Evolutionary conservation across 441 rosid genomes (phyloP).

Genomic region (Pelargonium cotyledonis): DNA sequence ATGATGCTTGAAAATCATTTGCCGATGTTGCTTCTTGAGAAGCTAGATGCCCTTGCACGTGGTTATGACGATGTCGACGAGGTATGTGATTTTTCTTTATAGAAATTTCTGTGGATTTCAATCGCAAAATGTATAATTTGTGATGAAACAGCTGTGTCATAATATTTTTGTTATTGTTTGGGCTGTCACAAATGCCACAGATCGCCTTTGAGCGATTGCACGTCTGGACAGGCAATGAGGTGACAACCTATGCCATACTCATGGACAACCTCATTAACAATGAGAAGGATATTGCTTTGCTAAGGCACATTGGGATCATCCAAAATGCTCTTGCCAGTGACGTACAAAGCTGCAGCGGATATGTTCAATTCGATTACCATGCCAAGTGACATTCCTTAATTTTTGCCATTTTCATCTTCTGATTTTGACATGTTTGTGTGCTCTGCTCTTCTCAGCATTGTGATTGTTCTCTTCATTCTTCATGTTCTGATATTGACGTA

Average conservation of each 20-base stretch:
- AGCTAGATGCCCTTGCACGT: background rate
- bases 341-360: background rate
- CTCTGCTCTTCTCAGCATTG: no score
- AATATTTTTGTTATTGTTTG: no score
- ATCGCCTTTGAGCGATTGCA: constrained; percentile 45
- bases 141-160: no score
- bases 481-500: no score
- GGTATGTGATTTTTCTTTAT: no score
- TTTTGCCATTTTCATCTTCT: no score
- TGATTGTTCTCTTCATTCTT: no score
- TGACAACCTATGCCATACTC: constrained; percentile 34
- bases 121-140: no score
- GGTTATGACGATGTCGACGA: no score
- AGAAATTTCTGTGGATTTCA: no score
- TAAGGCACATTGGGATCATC: background rate
- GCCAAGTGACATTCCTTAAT: no score
- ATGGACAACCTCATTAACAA: constrained; percentile 39
- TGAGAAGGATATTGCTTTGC: constrained; percentile 9
- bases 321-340: background rate
- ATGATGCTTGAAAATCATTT: background rate
- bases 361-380: background rate
- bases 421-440: no score
- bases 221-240: constrained; percentile 38
- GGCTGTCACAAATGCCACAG: background rate
- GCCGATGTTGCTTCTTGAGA: background rate